phyloP scores from a whole-genome alignment of 2,329 filamentous ascomycete genomes.

The Pyrenophora tritici-repentis region DNA sequence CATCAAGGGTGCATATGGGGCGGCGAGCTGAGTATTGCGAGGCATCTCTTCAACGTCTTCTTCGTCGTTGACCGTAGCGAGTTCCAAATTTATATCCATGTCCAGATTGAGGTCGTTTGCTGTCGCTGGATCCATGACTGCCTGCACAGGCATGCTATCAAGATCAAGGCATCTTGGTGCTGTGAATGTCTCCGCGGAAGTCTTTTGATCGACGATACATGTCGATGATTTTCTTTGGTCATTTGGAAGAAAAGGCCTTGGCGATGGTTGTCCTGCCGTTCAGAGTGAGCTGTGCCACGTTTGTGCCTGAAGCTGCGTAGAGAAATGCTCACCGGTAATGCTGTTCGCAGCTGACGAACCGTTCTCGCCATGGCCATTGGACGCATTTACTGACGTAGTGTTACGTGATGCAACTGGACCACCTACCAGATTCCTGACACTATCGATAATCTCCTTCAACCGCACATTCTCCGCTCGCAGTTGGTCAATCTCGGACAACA shows the following conservation, averaged over 20 bases:
- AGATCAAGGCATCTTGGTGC: constrained; percentile 29
- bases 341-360: constrained; percentile 26
- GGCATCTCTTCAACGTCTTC: constrained; percentile 17
- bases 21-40: constrained; percentile 23
- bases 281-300: constrained; percentile 25
- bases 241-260: constrained; percentile 24
- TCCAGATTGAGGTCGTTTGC: constrained; percentile 5
- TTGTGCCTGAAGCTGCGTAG: neutral
- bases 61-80: constrained; percentile 18
- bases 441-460: constrained; percentile 41
- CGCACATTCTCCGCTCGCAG: constrained; percentile 43
- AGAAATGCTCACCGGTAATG: constrained; percentile 31
- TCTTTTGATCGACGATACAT: constrained; percentile 5
- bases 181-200: constrained; percentile 17
- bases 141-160: constrained; percentile 41
- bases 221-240: constrained; percentile 19
- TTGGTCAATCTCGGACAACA: constrained; percentile 40
- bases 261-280: constrained; percentile 32
- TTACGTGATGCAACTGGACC: constrained; percentile 25
- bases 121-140: constrained; percentile 9
- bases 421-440: constrained; percentile 40
- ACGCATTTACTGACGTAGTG: constrained; percentile 3
- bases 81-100: constrained; percentile 22
- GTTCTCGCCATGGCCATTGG: constrained; percentile 10
- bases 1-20: constrained; percentile 38